Percentiles rank a stretch among this genome's conserved stretches.
These are phyloP conservation scores for Orobanche coerulescens DNA, from an alignment of 257 asterid species.

Conservation along the genomic window DNA sequence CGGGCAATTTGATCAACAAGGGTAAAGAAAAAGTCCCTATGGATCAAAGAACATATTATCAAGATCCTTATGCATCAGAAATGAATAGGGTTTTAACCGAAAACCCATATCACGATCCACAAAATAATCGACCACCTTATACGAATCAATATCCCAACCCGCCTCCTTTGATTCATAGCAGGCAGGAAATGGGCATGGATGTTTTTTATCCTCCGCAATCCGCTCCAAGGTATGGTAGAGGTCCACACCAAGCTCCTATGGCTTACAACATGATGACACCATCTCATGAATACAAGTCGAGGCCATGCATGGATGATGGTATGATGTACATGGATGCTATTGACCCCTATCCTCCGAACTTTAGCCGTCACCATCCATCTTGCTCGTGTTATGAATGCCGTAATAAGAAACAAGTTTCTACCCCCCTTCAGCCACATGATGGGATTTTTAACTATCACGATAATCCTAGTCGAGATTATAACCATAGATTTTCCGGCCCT, in stretches of 20 bases:
- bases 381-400: slow-evolving; percentile 70
- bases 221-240: slow-evolving; percentile 34
- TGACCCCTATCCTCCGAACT: slow-evolving; percentile 35
- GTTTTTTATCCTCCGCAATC: slow-evolving; percentile 48
- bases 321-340: slow-evolving; percentile 29
- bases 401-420: slow-evolving; percentile 28
- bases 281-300: slow-evolving; percentile 32
- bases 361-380: slow-evolving; percentile 54
- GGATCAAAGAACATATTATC: slow-evolving; percentile 34
- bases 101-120: slow-evolving; percentile 29
- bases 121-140: slow-evolving; percentile 28
- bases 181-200: slow-evolving; percentile 40
- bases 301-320: slow-evolving; percentile 37
- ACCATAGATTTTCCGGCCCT: slow-evolving; percentile 25
- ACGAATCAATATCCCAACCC: slow-evolving; percentile 35
- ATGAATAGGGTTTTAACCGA: slow-evolving; percentile 26
- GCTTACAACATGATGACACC: slow-evolving; percentile 18
- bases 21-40: slow-evolving; percentile 44
- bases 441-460: slow-evolving; percentile 26
- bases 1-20: slow-evolving; percentile 41
- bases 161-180: slow-evolving; percentile 27
- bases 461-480: slow-evolving; percentile 30
- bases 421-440: slow-evolving; percentile 29
- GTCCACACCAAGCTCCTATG: slow-evolving; percentile 26
- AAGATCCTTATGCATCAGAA: slow-evolving; percentile 37